These are phyloP conservation scores for Barnettozyma wickerhamii DNA, from an alignment of 805 yeast species.

Conservation along the genomic window DNA sequence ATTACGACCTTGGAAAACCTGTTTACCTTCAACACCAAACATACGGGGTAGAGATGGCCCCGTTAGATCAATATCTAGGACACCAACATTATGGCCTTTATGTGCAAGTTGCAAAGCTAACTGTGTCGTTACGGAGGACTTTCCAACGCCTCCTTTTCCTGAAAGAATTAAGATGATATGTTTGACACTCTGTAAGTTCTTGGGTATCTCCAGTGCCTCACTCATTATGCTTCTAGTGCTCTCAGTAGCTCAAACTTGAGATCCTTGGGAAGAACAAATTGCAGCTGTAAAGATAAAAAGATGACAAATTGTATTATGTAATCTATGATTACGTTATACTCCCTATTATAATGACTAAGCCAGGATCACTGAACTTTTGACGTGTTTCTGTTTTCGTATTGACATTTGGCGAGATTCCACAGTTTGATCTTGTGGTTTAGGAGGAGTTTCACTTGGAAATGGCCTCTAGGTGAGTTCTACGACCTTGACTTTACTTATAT, in stretches of 20 bases:
- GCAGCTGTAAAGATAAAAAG: too few relatives aligned
- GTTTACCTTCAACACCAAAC: constrained; percentile 82
- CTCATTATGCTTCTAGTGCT: too few relatives aligned
- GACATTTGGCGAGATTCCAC: not conserved
- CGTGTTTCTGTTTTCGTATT: too few relatives aligned
- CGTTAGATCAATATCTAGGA: constrained; percentile 89
- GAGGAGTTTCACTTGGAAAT: too few relatives aligned
- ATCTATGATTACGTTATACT: too few relatives aligned
- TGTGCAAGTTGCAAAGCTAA: constrained; percentile 75
- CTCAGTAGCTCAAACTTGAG: too few relatives aligned
- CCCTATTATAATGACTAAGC: too few relatives aligned
- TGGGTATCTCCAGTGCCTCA: not conserved
- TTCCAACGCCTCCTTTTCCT: constrained; percentile 98
- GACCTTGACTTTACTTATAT: not conserved
- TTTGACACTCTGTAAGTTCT: constrained; percentile 44
- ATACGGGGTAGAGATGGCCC: constrained; percentile 96
- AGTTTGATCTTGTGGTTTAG: not conserved
- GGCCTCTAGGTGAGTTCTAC: constrained; percentile 9
- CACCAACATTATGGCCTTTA: constrained; percentile 82
- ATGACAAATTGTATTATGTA: not conserved
- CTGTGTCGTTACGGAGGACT: constrained; percentile 93
- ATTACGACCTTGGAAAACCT: constrained; percentile 72
- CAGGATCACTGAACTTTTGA: too few relatives aligned
- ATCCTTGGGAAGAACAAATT: too few relatives aligned
- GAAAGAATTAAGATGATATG: constrained; percentile 82